Base-by-base conservation (phyloP, 1,139 yeast genomes). In the Blastobotrys apis region DNA sequence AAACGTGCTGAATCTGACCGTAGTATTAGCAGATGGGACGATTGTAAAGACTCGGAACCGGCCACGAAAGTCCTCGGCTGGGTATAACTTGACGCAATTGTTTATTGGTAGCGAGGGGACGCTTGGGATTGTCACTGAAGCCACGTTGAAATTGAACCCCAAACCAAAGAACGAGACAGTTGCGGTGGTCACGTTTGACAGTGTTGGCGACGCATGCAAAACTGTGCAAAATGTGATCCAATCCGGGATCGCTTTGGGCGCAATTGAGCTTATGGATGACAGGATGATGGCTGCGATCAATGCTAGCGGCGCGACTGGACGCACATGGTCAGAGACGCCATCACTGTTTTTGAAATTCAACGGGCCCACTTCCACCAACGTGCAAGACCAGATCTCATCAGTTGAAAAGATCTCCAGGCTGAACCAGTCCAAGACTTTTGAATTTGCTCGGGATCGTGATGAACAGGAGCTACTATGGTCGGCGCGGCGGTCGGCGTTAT, bases 401-500 rank as follows among this genome's bases (percentile, higher is more conserved):
- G 62, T 62, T 9, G 37, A 46, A 30, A 39, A 26, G 3, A 52
- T 65, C 32, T 48, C 64, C 25, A 49, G 50, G 21, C n/a, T 43
- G 17, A 53, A 57, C 43, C 43, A 44, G 9, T 45, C 53, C 9
- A 20, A 37, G 8, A 39, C 52, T 5, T 75, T 81, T 58, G 79
- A 78, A 53, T 79, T 75, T 52, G 88, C 95, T 2, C 67, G 69
- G 20, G 71, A 73, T 47, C 80, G 73, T 17, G 86, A 81, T 22
- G 86, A 84, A 49, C 82, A 81, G 48, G 71, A 69, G 1, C 81
- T 81, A 51, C 68, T 88, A 39, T 88, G 97, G 96, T 78, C 83
- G 22, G 97, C 96, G 1, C 71, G 97, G 53, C 80, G 90, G 62
- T 81, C 81, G 52, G 95, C 95, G 0, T 68, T 90, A 13, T 87